Evolutionary conservation across 73 alveolate species (phyloP), one percentile per base, ranked within the genome.

Genomic region (Paramecium primaurelia): DNA sequence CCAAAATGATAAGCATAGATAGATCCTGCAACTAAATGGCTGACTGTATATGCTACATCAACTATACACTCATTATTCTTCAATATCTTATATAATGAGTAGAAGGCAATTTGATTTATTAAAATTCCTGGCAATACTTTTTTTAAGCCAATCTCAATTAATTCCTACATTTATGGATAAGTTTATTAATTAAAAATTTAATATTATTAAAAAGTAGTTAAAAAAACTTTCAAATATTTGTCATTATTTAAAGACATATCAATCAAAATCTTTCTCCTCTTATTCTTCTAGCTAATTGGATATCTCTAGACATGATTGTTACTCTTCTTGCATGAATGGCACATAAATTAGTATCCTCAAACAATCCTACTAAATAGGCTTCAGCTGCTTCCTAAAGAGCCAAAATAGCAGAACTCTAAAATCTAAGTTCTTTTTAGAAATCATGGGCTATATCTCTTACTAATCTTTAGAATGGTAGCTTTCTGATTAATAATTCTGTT

Each of bases 261-360:
- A 54, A 71, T 92, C 94, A 92, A 86, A 88, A 92, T 86, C 96
- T 88, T 88, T 94, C 98, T 20, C 99, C 98, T 89, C 98, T 93
- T 59, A 97, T 96, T 93, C 99, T 96, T 87, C 98, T 95, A 20
- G 98, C 99, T 85, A 97, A 90, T 64, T 95, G 96, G 91, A 97
- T 93, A 86, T 96, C 99, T 97, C 97, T 97, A 25, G 99, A 98
- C 99, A 97, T 97, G 77, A 97, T 97, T n/a, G 99, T 97, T 37
- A 97, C 99, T 92, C 99, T 96, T 95, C 98, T 97, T 73, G 99
- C 99, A 86, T 97, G 99, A 95, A 97, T 97, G 86, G 99, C 99
- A 95, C 99, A 97, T 28, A 97, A 86, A 95, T 97, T 97, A 30
- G 99, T 96, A 92, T 97, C 99, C 92, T 96, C 99, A 93, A 97